phyloP scores from a whole-genome alignment of 371 early-diverging fungal species.

The Rhizopus delemar region DNA sequence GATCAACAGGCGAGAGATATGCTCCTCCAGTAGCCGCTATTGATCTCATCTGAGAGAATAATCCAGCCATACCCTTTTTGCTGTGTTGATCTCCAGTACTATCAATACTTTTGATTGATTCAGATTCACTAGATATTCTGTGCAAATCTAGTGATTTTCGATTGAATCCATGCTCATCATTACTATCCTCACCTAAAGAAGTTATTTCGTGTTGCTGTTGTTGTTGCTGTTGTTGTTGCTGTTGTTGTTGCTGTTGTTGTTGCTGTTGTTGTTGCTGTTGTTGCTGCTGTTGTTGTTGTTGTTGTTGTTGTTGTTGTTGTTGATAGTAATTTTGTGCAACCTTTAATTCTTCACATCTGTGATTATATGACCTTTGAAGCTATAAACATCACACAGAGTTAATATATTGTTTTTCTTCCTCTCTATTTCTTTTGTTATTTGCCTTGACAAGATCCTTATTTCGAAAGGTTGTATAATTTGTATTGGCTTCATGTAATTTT shows the following conservation, averaged over 20 bases:
- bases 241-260: constrained; percentile 20
- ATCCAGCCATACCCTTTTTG: constrained; percentile 41
- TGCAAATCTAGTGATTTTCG: constrained; percentile 15
- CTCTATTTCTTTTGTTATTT: constrained; percentile 1
- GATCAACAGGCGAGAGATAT: constrained; percentile 25
- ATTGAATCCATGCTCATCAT: constrained; percentile 6
- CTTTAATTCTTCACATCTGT: constrained; percentile 37
- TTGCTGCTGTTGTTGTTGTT: too few relatives aligned
- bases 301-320: constrained; percentile 20
- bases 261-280: constrained; percentile 5
- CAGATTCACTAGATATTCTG: constrained; percentile 9
- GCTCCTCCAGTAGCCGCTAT: constrained; percentile 18
- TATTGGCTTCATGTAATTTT: constrained; percentile 34
- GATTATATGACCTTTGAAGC: constrained; percentile 49
- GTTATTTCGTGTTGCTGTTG: too few relatives aligned
- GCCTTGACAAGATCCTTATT: constrained; percentile 47
- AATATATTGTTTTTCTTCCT: neutral
- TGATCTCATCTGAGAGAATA: constrained; percentile 46
- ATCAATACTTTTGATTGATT: neutral
- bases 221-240: too few relatives aligned
- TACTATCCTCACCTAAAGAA: neutral
- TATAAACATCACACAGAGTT: constrained; percentile 5
- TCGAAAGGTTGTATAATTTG: constrained; percentile 34
- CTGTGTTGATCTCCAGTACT: constrained; percentile 5
- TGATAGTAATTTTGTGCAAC: constrained; percentile 26